A percentile compares a stretch with the other conserved stretches of the same genome.
These are phyloP conservation scores for Tritrichomonas musculus DNA, from an alignment of 208 protist genomes.

Conservation along the genomic window DNA sequence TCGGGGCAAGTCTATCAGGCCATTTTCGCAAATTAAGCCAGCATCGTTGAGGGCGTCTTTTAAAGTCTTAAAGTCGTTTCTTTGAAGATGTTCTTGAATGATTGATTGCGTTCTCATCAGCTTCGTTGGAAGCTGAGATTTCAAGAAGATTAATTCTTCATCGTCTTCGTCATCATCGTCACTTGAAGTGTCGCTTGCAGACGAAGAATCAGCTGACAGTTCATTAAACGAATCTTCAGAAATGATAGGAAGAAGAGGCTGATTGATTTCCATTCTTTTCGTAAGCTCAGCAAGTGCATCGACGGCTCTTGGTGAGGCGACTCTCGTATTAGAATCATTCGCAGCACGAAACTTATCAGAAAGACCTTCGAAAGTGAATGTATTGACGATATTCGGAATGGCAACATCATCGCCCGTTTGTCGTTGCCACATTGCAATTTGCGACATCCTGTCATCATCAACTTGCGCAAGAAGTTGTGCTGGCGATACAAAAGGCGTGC, in stretches of 20 bases:
- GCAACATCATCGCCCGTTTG: too few relatives aligned
- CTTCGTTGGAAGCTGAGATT: not conserved
- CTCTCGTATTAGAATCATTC: not conserved
- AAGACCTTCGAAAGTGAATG: not conserved
- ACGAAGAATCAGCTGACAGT: too few relatives aligned
- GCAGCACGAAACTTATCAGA: not conserved
- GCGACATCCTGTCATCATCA: not conserved
- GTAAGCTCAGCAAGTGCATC: not conserved
- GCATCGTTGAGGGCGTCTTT: not conserved
- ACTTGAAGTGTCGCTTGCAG: not conserved
- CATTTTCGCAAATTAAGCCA: not conserved
- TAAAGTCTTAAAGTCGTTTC: not conserved
- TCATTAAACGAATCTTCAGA: not conserved
- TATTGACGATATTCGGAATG: not conserved
- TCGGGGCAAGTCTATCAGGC: not conserved
- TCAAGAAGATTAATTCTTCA: not conserved
- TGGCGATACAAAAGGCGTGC: not conserved
- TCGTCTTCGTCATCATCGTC: not conserved
- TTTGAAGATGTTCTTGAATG: not conserved
- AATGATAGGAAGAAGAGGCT: not conserved
- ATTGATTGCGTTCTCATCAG: not conserved
- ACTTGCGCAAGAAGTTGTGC: not conserved
- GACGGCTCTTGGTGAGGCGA: not conserved
- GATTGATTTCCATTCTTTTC: not conserved
- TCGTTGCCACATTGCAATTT: too few relatives aligned